phyloP scores from a whole-genome alignment of 208 protist genomes.

The Trypanosoma cruzi region DNA sequence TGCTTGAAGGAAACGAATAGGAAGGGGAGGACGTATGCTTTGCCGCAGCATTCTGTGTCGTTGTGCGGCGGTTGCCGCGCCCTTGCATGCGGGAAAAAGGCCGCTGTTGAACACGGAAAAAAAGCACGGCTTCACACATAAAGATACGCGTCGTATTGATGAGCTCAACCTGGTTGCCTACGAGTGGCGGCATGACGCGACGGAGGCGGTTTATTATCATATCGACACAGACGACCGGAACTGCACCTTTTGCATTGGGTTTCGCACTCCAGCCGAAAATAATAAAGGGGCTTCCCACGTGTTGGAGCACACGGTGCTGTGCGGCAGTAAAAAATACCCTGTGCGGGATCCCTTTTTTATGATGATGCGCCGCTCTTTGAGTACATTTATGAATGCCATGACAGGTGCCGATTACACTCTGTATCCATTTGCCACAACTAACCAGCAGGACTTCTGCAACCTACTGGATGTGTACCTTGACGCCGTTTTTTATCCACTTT shows the following conservation, averaged over 20 bases:
- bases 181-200: constrained; percentile 71
- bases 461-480: constrained; percentile 95
- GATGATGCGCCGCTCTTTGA: constrained; percentile 91
- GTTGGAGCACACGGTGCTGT: constrained; percentile 97
- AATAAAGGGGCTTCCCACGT: constrained; percentile 96
- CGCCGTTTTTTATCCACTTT: constrained; percentile 88
- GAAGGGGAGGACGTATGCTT: constrained; percentile 42
- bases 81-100: constrained; percentile 12
- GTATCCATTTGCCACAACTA: constrained; percentile 94
- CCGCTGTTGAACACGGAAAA: constrained; percentile 37
- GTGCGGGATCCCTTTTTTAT: constrained; percentile 94
- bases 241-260: constrained; percentile 97
- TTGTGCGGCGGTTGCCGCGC: constrained; percentile 12
- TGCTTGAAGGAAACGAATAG: constrained; percentile 11
- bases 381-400: constrained; percentile 95
- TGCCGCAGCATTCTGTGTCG: constrained; percentile 37
- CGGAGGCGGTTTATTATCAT: constrained; percentile 90
- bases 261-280: constrained; percentile 94
- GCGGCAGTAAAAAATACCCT: constrained; percentile 96
- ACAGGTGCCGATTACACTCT: constrained; percentile 94
- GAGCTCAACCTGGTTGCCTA: constrained; percentile 84
- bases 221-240: constrained; percentile 95
- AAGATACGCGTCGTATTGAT: constrained; percentile 53
- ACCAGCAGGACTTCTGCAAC: constrained; percentile 93
- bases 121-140: constrained; percentile 74